Evolutionary conservation across 1,284 basidiomycete species (phyloP), one percentile per base, ranked within the genome.

Genomic region (Mycosarcoma maydis): DNA sequence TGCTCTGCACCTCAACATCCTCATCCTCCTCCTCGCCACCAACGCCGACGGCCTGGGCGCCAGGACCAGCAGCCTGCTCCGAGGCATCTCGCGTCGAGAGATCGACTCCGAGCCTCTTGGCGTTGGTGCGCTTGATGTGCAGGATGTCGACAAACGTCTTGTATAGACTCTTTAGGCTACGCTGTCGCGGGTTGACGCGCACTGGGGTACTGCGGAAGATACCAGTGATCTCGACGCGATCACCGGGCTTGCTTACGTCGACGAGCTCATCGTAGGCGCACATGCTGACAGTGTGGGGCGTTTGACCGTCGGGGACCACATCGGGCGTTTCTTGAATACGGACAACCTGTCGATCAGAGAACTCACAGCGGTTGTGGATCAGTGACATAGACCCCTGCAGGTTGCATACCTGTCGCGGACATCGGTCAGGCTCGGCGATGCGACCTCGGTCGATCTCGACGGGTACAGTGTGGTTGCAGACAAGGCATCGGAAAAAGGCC

Each of bases 201-300:
- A 97, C 92, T 0, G 95, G 92, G 11, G 95, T 89, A 71, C 92
- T 92, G 48, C 95, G 87, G 86, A 94, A 98, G 76, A 98, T 94
- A 40, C 95, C 96, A 6, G 91, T 94, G 26, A 97, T 89, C 50
- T 91, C 85, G 41, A 98, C 86, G 10, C 95, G 87, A 83, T 98
- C 95, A 79, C 95, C 95, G 0, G 95, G 95, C 83, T 98, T 98
- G 55, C 90, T 84, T 16, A 94, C 86, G 79, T 98, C 95, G 34
- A 98, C 95, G 2, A 99, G 87, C 81, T 98, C 96, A 79, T 98
- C 94, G 81, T 98, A 98, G 17, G 92, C 91, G 80, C 94, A 95
- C 56, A 98, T 84, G 2, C 92, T 94, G 49, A 98, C 93, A 0
- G 94, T 98, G 79, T 98, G 94, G 0, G 95, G 95, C 1, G 95